Base-by-base conservation (phyloP, 805 yeast species). In the Millerozyma miso region DNA sequence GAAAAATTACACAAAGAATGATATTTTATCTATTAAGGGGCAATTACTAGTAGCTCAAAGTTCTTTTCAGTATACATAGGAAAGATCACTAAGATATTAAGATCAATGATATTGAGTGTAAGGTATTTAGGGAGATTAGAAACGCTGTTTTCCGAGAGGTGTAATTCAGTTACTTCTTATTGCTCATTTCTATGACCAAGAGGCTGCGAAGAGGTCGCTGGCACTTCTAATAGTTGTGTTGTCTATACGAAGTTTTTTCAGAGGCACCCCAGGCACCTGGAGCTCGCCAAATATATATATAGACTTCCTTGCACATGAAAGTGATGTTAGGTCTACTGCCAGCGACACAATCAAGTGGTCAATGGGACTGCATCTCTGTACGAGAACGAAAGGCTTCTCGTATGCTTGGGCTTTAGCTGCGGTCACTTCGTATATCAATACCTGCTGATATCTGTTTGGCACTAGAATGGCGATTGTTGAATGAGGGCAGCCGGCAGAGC, bases 401-500 rank as follows among this genome's bases (percentile, higher is more conserved):
- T 23, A 23, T 23, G 29, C 29, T 10, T 6, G 10, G 10, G 29
- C 29, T 10, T 23, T 23, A 6, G 29, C 6, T 6, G 29, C 29
- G 10, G 37, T 5, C 2, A 79, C 57, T 43, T 77, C 79, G 20
- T 59, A 54, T 2, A 80, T 51, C 18, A 79, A 55, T 4, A 55
- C 53, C 41, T 54, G 59, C 51, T 78, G 83, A 6, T 67, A 62
- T 16, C 58, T 56, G 29, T 63, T 67, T 3, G 65, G 56, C 1
- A 78, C 67, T 19, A 71, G 48, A 7, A 82, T 67, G 15, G 65
- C 59, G 15, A 81, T 66, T 16, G 53, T 52, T 0, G 54, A 46
- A 1, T 51, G 33, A 0, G 75, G 64, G 44, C 76, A 77, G 0
- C 77, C 79, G 16, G 69, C 40, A 3, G 67, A 45, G 4, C 74